Conservation (phyloP, 2,329 filamentous ascomycete genomes). For the Drechslerella coelobrocha region DNA sequence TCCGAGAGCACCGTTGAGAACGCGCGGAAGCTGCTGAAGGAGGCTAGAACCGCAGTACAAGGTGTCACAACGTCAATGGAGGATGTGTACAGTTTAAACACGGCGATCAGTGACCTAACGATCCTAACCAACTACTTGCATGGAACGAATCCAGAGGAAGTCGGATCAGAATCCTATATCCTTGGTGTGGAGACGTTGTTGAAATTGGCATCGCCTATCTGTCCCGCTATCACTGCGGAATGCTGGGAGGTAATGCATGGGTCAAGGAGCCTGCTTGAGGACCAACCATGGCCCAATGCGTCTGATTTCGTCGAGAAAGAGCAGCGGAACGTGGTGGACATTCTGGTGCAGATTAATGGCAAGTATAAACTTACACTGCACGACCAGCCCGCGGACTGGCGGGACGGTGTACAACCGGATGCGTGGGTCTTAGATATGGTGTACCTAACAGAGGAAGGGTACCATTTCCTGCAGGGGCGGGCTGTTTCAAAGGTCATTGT, state of each 20-base stretch:
- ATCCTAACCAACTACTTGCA: conserved; percentile 74
- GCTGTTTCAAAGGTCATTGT: conserved; percentile 71
- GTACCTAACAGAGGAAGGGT: conserved; percentile 68
- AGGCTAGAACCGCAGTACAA: conserved; percentile 55
- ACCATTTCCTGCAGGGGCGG: conserved; percentile 63
- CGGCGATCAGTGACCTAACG: conserved; percentile 82
- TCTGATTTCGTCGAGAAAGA: conserved; percentile 63
- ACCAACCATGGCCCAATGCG: conserved; percentile 65
- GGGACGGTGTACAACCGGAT: conserved; percentile 62
- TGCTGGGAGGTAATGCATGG: conserved; percentile 72
- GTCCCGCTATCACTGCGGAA: conserved; percentile 81
- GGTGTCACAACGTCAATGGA: conserved; percentile 74
- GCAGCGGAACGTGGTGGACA: conserved; percentile 58
- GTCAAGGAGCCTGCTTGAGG: conserved; percentile 57
- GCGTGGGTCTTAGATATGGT: conserved; percentile 70
- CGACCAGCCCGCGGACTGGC: conserved; percentile 61
- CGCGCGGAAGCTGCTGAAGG: conserved; percentile 11
- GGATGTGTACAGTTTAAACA: conserved; percentile 79
- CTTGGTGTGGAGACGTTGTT: conserved; percentile 67
- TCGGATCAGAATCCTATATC: conserved; percentile 59
- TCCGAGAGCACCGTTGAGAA: neutral
- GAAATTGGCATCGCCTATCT: conserved; percentile 77
- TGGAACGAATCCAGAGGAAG: conserved; percentile 58
- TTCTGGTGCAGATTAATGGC: conserved; percentile 81
- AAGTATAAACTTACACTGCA: conserved; percentile 73